Evolutionary conservation across 2,329 filamentous ascomycete species (phyloP), one percentile per base, ranked within the genome.

Genomic region (Diaporthe longicolla): DNA sequence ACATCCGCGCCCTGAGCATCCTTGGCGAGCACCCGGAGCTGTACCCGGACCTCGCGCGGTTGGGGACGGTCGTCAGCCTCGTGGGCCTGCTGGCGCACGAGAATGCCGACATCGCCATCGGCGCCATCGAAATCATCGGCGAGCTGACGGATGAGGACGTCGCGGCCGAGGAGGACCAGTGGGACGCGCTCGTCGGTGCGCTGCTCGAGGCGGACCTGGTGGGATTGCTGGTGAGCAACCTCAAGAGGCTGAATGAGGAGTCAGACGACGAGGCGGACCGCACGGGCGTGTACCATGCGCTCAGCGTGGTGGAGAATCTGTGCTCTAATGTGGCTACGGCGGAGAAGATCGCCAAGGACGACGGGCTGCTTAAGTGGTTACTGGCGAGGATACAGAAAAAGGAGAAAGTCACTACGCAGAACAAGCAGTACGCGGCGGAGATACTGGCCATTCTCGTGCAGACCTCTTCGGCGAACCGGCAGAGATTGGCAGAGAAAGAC

Each of bases 121-220:
- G 93, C 76, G 94, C 93, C 0, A 92, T 98, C 66, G 94, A 98
- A 84, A 94, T 98, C 61, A 90, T 99, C 68, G 92, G 91, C 72
- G 97, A 99, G 84, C 86, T 98, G 77, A 97, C 95, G 19, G 97
- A 98, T 79, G 95, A 99, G 81, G 96, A 98, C 80, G 94, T 98
- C 2, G 89, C 92, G 55, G 94, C 94, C 2, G 91, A 93, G 74
- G 92, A 95, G 78, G 90, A 90, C 72, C 92, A 98, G 79, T 98
- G 95, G 95, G 90, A 93, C 75, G 87, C 84, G 0, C 84, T 99
- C 11, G 94, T 95, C 0, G 90, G 90, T 82, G 91, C 87, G 4
- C 82, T 92, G 79, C 80, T 93, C 7, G 89, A 92, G 55, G 90
- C 93, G 1, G 94, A 97, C 80, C 83, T 97, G 15, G 82, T 97